Conservation (phyloP, 2,329 filamentous ascomycete genomes). For the Penicillium sp. region DNA sequence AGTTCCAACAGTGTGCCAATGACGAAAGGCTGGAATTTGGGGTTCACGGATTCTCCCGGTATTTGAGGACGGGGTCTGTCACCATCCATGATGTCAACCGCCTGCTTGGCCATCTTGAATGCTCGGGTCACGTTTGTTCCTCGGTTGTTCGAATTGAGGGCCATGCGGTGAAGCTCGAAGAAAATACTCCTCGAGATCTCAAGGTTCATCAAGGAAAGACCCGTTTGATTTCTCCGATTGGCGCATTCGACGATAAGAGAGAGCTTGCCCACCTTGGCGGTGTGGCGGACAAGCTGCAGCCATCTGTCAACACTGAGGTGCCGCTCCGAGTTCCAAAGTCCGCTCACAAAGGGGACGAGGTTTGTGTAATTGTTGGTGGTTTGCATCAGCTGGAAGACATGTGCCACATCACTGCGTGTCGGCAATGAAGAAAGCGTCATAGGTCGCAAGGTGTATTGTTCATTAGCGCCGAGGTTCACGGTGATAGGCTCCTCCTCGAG, state of each 20-base stretch:
- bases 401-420: conserved; percentile 30
- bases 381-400: conserved; percentile 37
- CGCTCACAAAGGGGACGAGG: conserved; percentile 41
- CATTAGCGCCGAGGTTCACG: conserved; percentile 38
- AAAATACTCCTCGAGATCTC: conserved; percentile 36
- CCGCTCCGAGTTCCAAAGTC: conserved; percentile 33
- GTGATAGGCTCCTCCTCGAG: conserved; percentile 42
- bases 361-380: conserved; percentile 42
- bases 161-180: conserved; percentile 38
- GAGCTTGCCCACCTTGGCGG: conserved; percentile 36
- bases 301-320: conserved; percentile 24
- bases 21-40: conserved; percentile 42
- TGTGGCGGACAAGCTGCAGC: conserved; percentile 40
- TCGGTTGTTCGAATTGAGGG: conserved; percentile 34
- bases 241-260: conserved; percentile 38
- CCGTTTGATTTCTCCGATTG: conserved; percentile 36
- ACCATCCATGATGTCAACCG: conserved; percentile 36
- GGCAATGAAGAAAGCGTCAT: conserved; percentile 36
- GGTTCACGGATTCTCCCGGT: conserved; percentile 27
- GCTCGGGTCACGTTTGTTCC: conserved; percentile 31
- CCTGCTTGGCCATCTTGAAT: conserved; percentile 34
- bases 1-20: conserved; percentile 47
- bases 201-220: conserved; percentile 33
- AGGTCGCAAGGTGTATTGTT: conserved; percentile 42
- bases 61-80: conserved; percentile 29